Percentiles rank a stretch among this genome's conserved stretches.
Evolutionary conservation across 768 basidiomycete species (phyloP).

Genomic region (Hydnomerulius pinastri): DNA sequence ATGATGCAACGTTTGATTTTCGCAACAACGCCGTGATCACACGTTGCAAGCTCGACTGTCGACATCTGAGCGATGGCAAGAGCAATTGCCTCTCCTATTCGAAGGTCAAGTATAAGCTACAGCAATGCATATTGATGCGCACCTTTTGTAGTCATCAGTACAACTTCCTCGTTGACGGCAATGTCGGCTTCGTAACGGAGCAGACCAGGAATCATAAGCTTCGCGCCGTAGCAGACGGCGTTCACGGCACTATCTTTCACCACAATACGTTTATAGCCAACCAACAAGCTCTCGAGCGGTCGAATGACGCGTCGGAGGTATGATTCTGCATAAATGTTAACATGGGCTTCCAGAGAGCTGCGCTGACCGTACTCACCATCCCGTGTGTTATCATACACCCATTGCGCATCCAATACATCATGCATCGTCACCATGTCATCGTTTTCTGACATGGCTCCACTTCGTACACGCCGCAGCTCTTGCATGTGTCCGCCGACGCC

Average conservation of each 20-base stretch:
- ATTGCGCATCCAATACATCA: slow-evolving; percentile 98
- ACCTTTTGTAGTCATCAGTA: slow-evolving; percentile 99
- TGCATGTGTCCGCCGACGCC: slow-evolving; percentile 99
- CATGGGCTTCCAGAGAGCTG: slow-evolving; percentile 6
- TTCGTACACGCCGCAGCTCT: slow-evolving; percentile 91
- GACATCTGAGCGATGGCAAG: slow-evolving; percentile 97
- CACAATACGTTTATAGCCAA: slow-evolving; percentile 97
- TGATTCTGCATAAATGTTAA: slow-evolving; percentile 62
- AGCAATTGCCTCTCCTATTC: slow-evolving; percentile 85
- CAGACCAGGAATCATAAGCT: slow-evolving; percentile 98
- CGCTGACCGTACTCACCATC: slow-evolving; percentile 62
- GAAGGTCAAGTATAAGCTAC: slow-evolving; percentile 3
- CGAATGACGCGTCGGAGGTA: slow-evolving; percentile 95
- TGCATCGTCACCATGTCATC: slow-evolving; percentile 99
- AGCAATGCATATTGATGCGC: slow-evolving; percentile 1
- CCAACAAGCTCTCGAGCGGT: slow-evolving; percentile 90
- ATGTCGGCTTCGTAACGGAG: slow-evolving; percentile 97
- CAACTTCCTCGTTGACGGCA: slow-evolving; percentile 91
- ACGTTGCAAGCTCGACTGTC: slow-evolving; percentile 95
- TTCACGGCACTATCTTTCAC: slow-evolving; percentile 99
- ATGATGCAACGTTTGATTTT: slow-evolving; percentile 99
- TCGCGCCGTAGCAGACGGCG: slow-evolving; percentile 98
- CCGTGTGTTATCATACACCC: slow-evolving; percentile 95
- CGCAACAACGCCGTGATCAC: slow-evolving; percentile 98
- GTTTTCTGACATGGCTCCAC: slow-evolving; percentile 96